Conservation (phyloP, 1,284 basidiomycete species). For the Cryptococcus deneoformans region DNA sequence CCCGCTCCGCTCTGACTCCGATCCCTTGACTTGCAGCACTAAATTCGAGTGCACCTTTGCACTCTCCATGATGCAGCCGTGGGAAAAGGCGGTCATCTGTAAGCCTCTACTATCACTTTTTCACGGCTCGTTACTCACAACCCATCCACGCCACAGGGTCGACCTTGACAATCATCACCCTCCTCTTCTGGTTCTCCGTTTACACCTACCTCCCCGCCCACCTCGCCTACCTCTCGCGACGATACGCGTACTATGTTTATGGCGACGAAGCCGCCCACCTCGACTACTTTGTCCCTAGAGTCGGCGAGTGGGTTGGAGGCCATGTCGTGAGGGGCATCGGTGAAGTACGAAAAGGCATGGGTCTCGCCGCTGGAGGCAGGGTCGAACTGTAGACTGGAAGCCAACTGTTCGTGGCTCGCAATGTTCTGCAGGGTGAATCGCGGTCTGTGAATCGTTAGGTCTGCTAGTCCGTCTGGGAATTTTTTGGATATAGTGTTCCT, state of each 20-base stretch:
- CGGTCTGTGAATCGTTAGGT: neutral
- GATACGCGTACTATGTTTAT: constrained; percentile 49
- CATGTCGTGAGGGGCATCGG: constrained; percentile 1
- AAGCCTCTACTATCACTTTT: constrained; percentile 16
- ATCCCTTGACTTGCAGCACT: constrained; percentile 21
- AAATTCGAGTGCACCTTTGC: constrained; percentile 42
- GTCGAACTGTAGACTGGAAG: neutral
- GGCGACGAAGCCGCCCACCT: constrained; percentile 42
- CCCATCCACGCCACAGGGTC: constrained; percentile 19
- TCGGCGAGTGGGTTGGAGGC: constrained; percentile 9
- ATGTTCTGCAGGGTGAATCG: neutral
- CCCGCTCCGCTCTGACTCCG: neutral
- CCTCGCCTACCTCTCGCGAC: constrained; percentile 41
- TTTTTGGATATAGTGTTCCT: no score
- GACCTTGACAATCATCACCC: constrained; percentile 33
- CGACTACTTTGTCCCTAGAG: neutral
- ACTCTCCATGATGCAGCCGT: constrained; percentile 46
- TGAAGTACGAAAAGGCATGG: constrained; percentile 4
- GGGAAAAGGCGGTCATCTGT: constrained; percentile 47
- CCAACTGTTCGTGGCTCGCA: neutral
- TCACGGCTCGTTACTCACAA: neutral
- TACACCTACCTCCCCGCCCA: constrained; percentile 47
- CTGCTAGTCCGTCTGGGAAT: no score
- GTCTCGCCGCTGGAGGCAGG: constrained; percentile 3
- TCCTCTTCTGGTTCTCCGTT: constrained; percentile 47